Conservation (phyloP, 2,329 filamentous ascomycete genomes). For the Microdochium paspali region DNA sequence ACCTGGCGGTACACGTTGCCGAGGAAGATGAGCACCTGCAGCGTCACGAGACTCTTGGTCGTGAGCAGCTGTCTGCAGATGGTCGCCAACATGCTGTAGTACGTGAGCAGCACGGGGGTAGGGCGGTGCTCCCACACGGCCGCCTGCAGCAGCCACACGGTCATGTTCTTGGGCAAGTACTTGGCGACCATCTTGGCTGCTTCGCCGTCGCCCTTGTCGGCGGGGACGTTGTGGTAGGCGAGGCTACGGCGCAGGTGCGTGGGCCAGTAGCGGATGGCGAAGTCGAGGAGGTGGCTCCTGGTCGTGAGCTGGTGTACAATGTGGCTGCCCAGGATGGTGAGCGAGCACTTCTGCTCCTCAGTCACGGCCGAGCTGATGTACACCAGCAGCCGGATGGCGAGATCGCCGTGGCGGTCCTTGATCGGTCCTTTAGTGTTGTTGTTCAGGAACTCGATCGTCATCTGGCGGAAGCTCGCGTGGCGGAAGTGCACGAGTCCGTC, state of each 20-base stretch:
- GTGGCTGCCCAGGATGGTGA: slow-evolving; percentile 15
- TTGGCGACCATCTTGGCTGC: slow-evolving; percentile 7
- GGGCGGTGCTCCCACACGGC: slow-evolving; percentile 13
- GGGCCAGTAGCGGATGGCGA: slow-evolving; percentile 11
- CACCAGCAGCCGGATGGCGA: slow-evolving; percentile 19
- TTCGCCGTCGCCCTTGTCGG: slow-evolving; percentile 3
- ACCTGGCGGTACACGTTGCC: slow-evolving; percentile 9
- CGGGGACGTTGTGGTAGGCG: neutral
- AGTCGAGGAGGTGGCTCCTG: slow-evolving; percentile 10
- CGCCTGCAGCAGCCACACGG: slow-evolving; percentile 6
- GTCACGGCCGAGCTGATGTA: slow-evolving; percentile 20
- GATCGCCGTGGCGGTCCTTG: slow-evolving; percentile 22
- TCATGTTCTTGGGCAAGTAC: slow-evolving; percentile 4
- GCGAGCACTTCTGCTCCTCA: slow-evolving; percentile 19
- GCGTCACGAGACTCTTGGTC: slow-evolving; percentile 4
- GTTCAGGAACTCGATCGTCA: slow-evolving; percentile 18
- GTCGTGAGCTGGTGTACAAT: slow-evolving; percentile 14
- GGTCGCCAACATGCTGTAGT: slow-evolving; percentile 16
- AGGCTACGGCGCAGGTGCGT: slow-evolving; percentile 4
- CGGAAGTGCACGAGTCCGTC: slow-evolving; percentile 23
- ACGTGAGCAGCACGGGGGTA: slow-evolving; percentile 17
- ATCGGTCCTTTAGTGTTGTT: slow-evolving; percentile 21
- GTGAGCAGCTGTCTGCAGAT: slow-evolving; percentile 20
- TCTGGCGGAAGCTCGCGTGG: slow-evolving; percentile 20
- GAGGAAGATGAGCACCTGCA: slow-evolving; percentile 9